Percentiles rank a stretch among this genome's conserved stretches.
phyloP scores from a whole-genome alignment of 148 eudicot species.

The Salicornia ramosissima region DNA sequence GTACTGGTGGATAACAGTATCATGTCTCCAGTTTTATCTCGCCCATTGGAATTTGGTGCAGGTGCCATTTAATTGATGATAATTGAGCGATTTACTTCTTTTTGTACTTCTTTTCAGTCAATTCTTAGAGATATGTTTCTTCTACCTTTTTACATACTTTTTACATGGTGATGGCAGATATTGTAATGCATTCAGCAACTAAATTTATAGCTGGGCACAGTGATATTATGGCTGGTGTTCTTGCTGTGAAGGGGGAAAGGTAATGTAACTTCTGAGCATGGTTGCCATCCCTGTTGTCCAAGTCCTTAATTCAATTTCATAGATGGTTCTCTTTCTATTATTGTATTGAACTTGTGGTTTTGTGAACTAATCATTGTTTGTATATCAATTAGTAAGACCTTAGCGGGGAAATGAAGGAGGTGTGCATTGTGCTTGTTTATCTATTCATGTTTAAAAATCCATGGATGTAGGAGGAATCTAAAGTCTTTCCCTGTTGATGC shows the following conservation, averaged over 20 bases:
- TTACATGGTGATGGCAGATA: slow-evolving; percentile 47
- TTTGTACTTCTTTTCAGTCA: background rate
- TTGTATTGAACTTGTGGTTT: background rate
- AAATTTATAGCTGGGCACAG: slow-evolving; percentile 97
- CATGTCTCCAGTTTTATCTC: slow-evolving; percentile 95
- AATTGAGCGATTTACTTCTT: background rate
- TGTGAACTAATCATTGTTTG: background rate
- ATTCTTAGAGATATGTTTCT: background rate
- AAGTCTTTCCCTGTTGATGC: background rate
- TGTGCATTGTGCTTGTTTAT: background rate
- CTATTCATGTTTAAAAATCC: background rate
- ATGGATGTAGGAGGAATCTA: background rate
- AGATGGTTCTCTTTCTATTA: background rate
- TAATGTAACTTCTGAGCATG: slow-evolving; percentile 18
- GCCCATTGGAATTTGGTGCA: slow-evolving; percentile 92
- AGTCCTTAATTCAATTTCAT: background rate
- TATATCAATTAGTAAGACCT: background rate
- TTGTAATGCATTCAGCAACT: slow-evolving; percentile 99
- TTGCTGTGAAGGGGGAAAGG: slow-evolving; percentile 96
- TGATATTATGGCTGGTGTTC: slow-evolving; percentile 97
- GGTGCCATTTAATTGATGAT: slow-evolving; percentile 37
- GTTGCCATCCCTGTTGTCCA: background rate
- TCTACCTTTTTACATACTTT: slow-evolving; percentile 12
- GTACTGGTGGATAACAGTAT: slow-evolving; percentile 97
- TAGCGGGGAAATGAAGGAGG: background rate